A percentile compares a stretch with the other conserved stretches of the same genome.
These are phyloP conservation scores for Fusarium setosum DNA, from an alignment of 2,329 filamentous ascomycete genomes.

Conservation along the genomic window DNA sequence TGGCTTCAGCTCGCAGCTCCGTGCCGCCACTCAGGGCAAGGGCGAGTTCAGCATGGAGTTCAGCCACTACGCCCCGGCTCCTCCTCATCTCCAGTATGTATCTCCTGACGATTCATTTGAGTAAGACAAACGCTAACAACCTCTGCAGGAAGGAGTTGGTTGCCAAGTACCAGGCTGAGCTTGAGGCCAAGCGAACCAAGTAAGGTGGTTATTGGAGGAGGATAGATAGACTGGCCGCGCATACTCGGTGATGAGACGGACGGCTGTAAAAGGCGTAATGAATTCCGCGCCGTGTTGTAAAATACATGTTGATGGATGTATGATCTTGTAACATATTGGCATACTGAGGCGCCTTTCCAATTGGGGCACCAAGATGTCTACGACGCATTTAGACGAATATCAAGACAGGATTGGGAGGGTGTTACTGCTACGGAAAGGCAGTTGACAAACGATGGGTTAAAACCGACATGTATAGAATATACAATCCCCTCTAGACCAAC, in stretches of 20 bases:
- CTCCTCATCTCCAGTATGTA: constrained; percentile 87
- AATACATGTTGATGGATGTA: constrained; percentile 38
- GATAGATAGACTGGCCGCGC: constrained; percentile 1
- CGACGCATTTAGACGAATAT: constrained; percentile 28
- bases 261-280: constrained; percentile 9
- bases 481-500: constrained; percentile 37
- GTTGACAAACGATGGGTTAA: constrained; percentile 23
- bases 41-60: constrained; percentile 99
- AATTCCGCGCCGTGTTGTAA: constrained; percentile 32
- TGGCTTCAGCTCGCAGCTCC: constrained; percentile 90
- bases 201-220: constrained; percentile 44
- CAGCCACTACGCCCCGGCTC: constrained; percentile 90
- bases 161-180: constrained; percentile 69
- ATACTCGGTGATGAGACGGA: constrained; percentile 12
- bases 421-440: background rate
- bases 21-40: constrained; percentile 96
- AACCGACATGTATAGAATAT: constrained; percentile 34
- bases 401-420: constrained; percentile 10
- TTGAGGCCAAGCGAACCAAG: constrained; percentile 67
- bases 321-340: constrained; percentile 43
- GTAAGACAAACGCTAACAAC: constrained; percentile 10
- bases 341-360: constrained; percentile 17
- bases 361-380: constrained; percentile 27
- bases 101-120: background rate
- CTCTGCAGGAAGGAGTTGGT: constrained; percentile 65